These are phyloP conservation scores for Alternaria infectoria DNA, from an alignment of 2,329 filamentous ascomycete species.

Conservation along the genomic window DNA sequence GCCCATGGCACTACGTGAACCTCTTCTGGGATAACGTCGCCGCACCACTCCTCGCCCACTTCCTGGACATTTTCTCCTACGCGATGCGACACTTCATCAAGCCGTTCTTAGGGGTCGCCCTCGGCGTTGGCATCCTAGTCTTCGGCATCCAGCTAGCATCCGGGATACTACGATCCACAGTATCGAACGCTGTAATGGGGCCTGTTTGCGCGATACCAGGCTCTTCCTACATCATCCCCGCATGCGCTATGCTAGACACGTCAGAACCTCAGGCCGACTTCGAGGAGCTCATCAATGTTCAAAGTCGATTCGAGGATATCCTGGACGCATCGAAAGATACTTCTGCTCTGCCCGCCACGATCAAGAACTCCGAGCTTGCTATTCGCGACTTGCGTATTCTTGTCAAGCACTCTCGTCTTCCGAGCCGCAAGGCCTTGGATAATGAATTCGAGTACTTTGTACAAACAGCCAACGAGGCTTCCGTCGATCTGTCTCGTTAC, in stretches of 20 bases:
- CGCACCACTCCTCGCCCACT: conserved; percentile 54
- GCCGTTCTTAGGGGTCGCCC: conserved; percentile 63
- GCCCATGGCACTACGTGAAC: conserved; percentile 30
- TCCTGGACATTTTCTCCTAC: conserved; percentile 62
- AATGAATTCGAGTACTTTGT: conserved; percentile 80
- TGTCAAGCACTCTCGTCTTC: conserved; percentile 72
- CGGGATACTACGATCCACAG: conserved; percentile 66
- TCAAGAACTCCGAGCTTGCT: conserved; percentile 77
- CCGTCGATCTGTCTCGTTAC: conserved; percentile 73
- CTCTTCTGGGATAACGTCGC: conserved; percentile 43
- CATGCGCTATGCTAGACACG: conserved; percentile 56
- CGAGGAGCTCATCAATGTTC: conserved; percentile 74
- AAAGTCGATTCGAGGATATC: conserved; percentile 78
- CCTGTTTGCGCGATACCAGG: conserved; percentile 75
- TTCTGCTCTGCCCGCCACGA: conserved; percentile 73
- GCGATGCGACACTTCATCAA: conserved; percentile 67
- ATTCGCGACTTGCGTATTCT: conserved; percentile 76
- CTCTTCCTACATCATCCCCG: conserved; percentile 66
- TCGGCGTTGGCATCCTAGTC: conserved; percentile 62
- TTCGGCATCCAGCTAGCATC: conserved; percentile 62
- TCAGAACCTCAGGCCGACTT: conserved; percentile 60
- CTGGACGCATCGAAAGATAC: conserved; percentile 70
- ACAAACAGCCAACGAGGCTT: conserved; percentile 68
- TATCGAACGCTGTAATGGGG: conserved; percentile 69
- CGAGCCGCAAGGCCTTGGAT: conserved; percentile 72